Evolutionary conservation across 306 rosid species (phyloP).

Genomic region (Betula pendula): DNA sequence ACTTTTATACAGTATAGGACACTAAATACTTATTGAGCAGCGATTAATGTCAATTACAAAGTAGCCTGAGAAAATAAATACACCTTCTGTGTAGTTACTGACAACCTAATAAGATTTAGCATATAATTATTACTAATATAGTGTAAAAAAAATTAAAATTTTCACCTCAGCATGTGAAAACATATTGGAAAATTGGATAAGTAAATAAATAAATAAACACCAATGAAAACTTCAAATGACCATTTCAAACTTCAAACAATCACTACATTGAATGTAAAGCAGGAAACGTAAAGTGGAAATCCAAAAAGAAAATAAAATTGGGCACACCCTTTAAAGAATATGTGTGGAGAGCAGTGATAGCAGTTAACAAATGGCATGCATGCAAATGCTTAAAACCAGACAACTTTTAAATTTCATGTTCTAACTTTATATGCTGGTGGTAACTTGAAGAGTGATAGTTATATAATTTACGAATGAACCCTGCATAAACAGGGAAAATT

Average conservation of each 20-base stretch:
- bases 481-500: background rate
- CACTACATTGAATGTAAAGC: background rate
- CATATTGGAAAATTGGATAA: background rate
- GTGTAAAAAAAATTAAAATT: background rate
- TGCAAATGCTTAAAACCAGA: background rate
- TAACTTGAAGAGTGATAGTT: background rate
- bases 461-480: background rate
- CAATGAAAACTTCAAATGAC: background rate
- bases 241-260: background rate
- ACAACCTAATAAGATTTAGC: background rate
- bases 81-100: background rate
- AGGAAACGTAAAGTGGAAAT: background rate
- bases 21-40: background rate
- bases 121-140: background rate
- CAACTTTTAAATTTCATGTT: background rate
- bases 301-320: background rate
- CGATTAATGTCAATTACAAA: background rate
- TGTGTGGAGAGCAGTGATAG: background rate
- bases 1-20: background rate
- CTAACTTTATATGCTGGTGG: background rate
- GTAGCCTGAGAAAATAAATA: background rate
- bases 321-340: background rate
- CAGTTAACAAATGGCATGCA: background rate
- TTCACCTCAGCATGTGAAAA: background rate
- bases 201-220: background rate